Base-by-base conservation (phyloP, 2,329 filamentous ascomycete species). In the Exophiala calicioides region DNA sequence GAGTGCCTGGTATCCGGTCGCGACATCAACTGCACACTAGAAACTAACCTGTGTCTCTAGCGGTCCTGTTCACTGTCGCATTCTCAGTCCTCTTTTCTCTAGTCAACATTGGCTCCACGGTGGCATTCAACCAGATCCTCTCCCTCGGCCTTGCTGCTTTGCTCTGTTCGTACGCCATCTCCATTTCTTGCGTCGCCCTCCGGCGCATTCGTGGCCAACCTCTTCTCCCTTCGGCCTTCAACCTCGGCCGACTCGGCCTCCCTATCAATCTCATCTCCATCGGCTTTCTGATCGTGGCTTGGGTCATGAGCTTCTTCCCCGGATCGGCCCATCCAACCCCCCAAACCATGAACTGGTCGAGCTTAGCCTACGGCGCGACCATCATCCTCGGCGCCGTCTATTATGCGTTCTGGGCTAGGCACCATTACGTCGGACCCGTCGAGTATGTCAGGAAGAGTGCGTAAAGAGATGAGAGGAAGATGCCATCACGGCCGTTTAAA, bases 21-120 rank as follows among this genome's bases (percentile, higher is more conserved):
- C 31, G 35, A 5, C 32, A 21, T n/a, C 9, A 12, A n/a, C n/a
- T n/a, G n/a, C n/a, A n/a, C n/a, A n/a, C n/a, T n/a, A n/a, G n/a
- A n/a, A n/a, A n/a, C n/a, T n/a, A n/a, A n/a, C n/a, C n/a, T n/a
- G n/a, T n/a, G n/a, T 20, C 27, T 18, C 30, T 26, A 36, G 52
- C 54, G n/a, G 38, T 58, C 19, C 5, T 51, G 62, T 75, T 72
- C 58, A 73, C 68, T 62, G 75, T 72, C 34, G 63, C 64, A 34
- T 74, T 68, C 15, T 69, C 56, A 43, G 73, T 67, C 34, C 62
- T 60, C 51, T 62, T 71, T 44, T 76, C 73, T 51, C 47, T 57
- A 13, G 31, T 58, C 48, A 54, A 32, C 42, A 57, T 67, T 38
- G 58, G 58, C 38, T 61, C 60, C 15, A 66, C 62, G 26, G 63